Evolutionary conservation across 306 rosid genomes (phyloP).

Genomic region (Acacia acuminata): DNA sequence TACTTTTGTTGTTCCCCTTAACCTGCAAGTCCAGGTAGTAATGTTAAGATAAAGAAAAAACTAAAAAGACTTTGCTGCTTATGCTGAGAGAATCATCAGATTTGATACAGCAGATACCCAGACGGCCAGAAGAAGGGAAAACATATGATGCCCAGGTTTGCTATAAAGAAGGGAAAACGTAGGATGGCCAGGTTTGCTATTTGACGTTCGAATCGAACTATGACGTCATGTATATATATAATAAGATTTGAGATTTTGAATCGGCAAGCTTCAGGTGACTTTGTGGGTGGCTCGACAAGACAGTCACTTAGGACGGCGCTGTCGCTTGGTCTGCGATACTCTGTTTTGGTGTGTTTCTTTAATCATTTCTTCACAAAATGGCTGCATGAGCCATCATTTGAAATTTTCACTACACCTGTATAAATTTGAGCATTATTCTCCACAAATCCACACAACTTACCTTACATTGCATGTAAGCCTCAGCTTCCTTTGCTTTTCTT

Average conservation of each 20-base stretch:
- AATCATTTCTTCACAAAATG: slow-evolving; percentile 56
- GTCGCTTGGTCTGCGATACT: slow-evolving; percentile 25
- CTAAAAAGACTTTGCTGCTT: neutral
- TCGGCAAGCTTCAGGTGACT: slow-evolving; percentile 36
- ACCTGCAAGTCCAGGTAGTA: slow-evolving; percentile 1
- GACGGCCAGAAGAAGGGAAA: slow-evolving; percentile 23
- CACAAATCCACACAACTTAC: neutral
- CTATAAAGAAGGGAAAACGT: slow-evolving; percentile 26
- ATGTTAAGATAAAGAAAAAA: neutral
- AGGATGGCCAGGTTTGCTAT: slow-evolving; percentile 21
- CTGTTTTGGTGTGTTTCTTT: slow-evolving; percentile 12
- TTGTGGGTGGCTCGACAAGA: slow-evolving; percentile 40
- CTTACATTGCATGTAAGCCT: slow-evolving; percentile 12
- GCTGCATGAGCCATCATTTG: slow-evolving; percentile 63
- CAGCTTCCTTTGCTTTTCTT: neutral
- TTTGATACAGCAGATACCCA: slow-evolving; percentile 15
- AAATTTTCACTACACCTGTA: slow-evolving; percentile 34
- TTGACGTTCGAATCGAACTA: slow-evolving; percentile 21
- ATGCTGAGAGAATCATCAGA: slow-evolving; percentile 13
- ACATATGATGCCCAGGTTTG: slow-evolving; percentile 19
- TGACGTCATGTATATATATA: neutral
- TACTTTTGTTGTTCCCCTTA: neutral
- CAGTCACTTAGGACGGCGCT: slow-evolving; percentile 56
- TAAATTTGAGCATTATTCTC: slow-evolving; percentile 40
- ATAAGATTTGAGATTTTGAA: slow-evolving; percentile 21